Conservation (phyloP, 2,329 filamentous ascomycete genomes). For the Colletotrichum gloeosporioides region DNA sequence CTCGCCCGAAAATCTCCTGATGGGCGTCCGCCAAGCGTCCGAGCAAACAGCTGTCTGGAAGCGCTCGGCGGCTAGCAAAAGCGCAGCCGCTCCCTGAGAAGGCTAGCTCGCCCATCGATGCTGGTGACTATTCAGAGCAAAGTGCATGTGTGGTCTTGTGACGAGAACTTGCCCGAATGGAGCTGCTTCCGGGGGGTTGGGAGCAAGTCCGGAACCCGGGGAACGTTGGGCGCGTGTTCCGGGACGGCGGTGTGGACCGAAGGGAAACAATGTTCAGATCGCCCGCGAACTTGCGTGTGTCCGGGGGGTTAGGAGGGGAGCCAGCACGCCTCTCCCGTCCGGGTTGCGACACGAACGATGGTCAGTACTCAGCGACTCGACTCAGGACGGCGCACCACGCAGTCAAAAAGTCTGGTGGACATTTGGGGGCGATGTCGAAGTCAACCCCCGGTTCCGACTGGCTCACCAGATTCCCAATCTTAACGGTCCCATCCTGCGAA, state of each 20-base stretch:
- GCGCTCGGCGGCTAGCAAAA: background rate
- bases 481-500: background rate
- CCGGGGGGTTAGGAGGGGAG: background rate
- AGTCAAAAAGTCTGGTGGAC: background rate
- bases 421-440: background rate
- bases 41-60: background rate
- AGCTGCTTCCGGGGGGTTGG: background rate
- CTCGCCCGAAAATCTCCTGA: background rate
- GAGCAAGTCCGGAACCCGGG: background rate
- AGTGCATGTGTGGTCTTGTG: background rate
- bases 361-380: background rate
- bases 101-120: background rate
- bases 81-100: background rate
- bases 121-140: background rate
- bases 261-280: background rate
- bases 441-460: background rate
- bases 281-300: background rate
- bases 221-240: conserved; percentile 8
- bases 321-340: background rate
- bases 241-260: conserved; percentile 8
- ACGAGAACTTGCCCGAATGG: background rate
- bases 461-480: background rate
- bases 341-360: background rate
- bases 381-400: background rate
- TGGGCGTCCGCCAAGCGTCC: background rate